These are phyloP conservation scores for Wickerhamomyces kurtzmanii DNA, from an alignment of 805 yeast species.

Conservation along the genomic window DNA sequence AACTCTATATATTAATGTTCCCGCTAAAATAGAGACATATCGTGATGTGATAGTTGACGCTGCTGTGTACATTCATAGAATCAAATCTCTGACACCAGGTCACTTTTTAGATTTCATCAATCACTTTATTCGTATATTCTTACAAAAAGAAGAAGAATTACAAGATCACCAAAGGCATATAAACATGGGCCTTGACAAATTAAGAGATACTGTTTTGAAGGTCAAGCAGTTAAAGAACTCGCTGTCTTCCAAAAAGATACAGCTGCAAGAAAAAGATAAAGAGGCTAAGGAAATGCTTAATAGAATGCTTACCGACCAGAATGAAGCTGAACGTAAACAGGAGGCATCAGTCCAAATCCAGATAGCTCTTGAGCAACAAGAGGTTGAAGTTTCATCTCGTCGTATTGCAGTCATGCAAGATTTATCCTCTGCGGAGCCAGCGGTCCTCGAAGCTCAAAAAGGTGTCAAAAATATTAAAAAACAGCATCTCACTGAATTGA, in stretches of 20 bases:
- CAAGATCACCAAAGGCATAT: constrained; percentile 66
- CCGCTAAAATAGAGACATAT: constrained; percentile 12
- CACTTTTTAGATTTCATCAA: constrained; percentile 40
- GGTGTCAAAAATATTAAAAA: constrained; percentile 93
- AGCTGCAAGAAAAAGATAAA: constrained; percentile 43
- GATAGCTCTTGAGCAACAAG: constrained; percentile 58
- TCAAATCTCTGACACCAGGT: constrained; percentile 35
- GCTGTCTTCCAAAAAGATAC: constrained; percentile 41
- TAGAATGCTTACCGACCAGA: constrained; percentile 74
- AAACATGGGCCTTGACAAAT: constrained; percentile 60
- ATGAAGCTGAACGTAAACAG: constrained; percentile 84
- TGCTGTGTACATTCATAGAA: constrained; percentile 35
- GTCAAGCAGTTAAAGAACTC: constrained; percentile 50
- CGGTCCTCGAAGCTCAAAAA: constrained; percentile 70
- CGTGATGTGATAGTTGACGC: constrained; percentile 38
- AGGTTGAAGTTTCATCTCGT: constrained; percentile 44
- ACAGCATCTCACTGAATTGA: constrained; percentile 80
- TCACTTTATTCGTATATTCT: constrained; percentile 33
- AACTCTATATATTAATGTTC: constrained; percentile 6
- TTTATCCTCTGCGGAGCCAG: constrained; percentile 73
- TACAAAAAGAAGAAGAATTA: constrained; percentile 32
- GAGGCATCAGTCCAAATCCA: constrained; percentile 78
- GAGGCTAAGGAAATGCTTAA: constrained; percentile 68
- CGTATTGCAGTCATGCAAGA: constrained; percentile 47
- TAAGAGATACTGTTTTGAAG: constrained; percentile 67